Evolutionary conservation across 192 early-diverging fungal species (phyloP).

Genomic region (Haplosporangium gracile): DNA sequence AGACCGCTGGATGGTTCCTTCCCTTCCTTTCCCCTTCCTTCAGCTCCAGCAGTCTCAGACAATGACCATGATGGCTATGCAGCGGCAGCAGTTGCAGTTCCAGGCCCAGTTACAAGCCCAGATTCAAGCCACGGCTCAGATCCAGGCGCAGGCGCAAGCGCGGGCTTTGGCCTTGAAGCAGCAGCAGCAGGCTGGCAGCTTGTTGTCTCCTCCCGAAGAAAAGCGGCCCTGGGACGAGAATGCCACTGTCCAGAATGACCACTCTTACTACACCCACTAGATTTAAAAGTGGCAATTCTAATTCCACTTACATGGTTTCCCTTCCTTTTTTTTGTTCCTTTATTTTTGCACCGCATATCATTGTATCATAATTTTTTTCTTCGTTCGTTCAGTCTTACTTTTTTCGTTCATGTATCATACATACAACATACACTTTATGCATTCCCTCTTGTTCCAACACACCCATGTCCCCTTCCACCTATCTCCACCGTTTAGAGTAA

Average conservation of each 20-base stretch:
- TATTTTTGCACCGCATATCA: background rate
- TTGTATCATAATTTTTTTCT: constrained; percentile 15
- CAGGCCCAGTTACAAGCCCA: constrained; percentile 11
- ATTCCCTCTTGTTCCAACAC: background rate
- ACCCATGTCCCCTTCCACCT: background rate
- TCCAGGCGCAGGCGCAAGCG: background rate
- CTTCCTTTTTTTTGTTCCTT: background rate
- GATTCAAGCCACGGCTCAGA: background rate
- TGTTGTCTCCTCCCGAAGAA: constrained; percentile 51
- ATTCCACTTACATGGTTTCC: background rate
- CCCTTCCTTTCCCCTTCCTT: background rate
- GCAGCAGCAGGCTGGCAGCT: constrained; percentile 5
- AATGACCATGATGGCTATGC: background rate
- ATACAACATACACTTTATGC: background rate
- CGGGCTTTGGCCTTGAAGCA: background rate
- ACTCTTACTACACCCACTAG: constrained; percentile 6
- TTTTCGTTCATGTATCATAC: background rate
- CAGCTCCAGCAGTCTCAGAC: background rate
- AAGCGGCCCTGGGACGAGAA: constrained; percentile 31
- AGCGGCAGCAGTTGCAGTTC: constrained; percentile 11
- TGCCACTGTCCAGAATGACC: background rate
- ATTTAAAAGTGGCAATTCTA: background rate
- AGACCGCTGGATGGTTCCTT: constrained; percentile 17
- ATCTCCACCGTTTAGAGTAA: background rate
- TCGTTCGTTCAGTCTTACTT: background rate